Base-by-base conservation (phyloP, 768 basidiomycete genomes). In the Tylopilus balloui region DNA sequence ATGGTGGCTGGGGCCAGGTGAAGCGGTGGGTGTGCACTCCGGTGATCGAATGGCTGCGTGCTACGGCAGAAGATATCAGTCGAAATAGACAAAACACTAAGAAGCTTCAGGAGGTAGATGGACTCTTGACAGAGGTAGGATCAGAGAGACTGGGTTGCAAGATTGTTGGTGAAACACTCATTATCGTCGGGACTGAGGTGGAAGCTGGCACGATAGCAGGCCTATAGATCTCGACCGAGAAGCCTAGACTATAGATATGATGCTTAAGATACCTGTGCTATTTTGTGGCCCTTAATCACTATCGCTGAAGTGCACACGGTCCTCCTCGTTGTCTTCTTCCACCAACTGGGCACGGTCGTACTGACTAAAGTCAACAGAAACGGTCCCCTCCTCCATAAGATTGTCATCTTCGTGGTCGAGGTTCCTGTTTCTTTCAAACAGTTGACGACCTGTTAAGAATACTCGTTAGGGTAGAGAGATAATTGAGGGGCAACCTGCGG, bases 361-460 rank as follows among this genome's bases (percentile, higher is more conserved):
- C 65, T 93, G 86, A 56, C 83, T 88, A 60, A 90, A 68, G 65
- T 97, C 94, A 43, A 98, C 90, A 19, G 88, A 89, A 46, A 87
- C 81, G 0, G 82, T 79, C 21, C 83, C 93, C 63, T 93, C 95
- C 66, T 97, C 94, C 61, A 86, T 68, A 31, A 93, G 73, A 13
- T 69, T 76, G 54, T 89, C 88, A 47, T 97, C 95, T 40, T 89
- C 84, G 9, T 71, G 70, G 4, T 72, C 80, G 28, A 93, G 74
- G 57, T 80, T 79, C 48, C 73, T 79, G 63, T 91, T 84, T 32
- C 81, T 80, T 69, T 95, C 92, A 68, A 98, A 99, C 38, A 97
- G 71, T 70, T 96, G 92, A 20, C 92, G 84, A 23, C 95, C 95
- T 95, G 56, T 48, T n/a, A 45, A 50, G 32, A 7, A 36, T 25